Evolutionary conservation across 1,284 basidiomycete species (phyloP).

Genomic region (Microbotryum intermedium): DNA sequence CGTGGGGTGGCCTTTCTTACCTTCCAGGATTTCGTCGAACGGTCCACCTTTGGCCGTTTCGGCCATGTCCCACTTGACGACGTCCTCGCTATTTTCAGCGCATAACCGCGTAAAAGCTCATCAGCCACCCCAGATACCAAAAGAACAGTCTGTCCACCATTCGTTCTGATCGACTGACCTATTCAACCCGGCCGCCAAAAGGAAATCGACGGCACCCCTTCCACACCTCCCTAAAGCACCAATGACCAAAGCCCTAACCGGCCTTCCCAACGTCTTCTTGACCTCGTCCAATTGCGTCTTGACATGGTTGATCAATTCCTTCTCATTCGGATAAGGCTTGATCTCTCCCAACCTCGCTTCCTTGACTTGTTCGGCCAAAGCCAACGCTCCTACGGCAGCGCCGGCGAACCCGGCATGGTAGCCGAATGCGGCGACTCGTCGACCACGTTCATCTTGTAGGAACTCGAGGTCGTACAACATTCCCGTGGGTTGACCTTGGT

Average conservation of each 20-base stretch:
- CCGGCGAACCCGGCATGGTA: slow-evolving; percentile 98
- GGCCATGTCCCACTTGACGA: slow-evolving; percentile 93
- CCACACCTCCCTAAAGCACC: slow-evolving; percentile 95
- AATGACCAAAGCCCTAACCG: slow-evolving; percentile 84
- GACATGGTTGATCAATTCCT: slow-evolving; percentile 67
- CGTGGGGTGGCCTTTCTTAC: slow-evolving; percentile 32
- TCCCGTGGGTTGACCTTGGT: slow-evolving; percentile 60
- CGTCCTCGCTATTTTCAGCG: slow-evolving; percentile 74
- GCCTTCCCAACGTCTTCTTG: slow-evolving; percentile 52
- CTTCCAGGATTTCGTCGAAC: slow-evolving; percentile 86
- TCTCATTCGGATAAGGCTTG: slow-evolving; percentile 72
- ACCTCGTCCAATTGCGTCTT: slow-evolving; percentile 46
- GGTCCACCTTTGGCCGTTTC: slow-evolving; percentile 98
- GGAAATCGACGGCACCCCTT: slow-evolving; percentile 88
- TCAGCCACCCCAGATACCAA: not conserved
- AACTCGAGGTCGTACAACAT: slow-evolving; percentile 96
- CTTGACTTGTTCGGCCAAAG: slow-evolving; percentile 61
- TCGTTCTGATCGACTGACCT: too few species aligned
- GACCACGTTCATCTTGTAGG: slow-evolving; percentile 70
- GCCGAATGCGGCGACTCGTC: slow-evolving; percentile 97
- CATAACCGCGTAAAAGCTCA: not conserved
- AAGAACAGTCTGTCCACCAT: too few species aligned
- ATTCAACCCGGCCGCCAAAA: slow-evolving; percentile 83
- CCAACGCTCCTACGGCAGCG: slow-evolving; percentile 84
- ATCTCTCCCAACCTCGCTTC: slow-evolving; percentile 56